Evolutionary conservation across 2,329 filamentous ascomycete species (phyloP), one percentile per base, ranked within the genome.

Genomic region (Sporothrix brunneoviolacea): DNA sequence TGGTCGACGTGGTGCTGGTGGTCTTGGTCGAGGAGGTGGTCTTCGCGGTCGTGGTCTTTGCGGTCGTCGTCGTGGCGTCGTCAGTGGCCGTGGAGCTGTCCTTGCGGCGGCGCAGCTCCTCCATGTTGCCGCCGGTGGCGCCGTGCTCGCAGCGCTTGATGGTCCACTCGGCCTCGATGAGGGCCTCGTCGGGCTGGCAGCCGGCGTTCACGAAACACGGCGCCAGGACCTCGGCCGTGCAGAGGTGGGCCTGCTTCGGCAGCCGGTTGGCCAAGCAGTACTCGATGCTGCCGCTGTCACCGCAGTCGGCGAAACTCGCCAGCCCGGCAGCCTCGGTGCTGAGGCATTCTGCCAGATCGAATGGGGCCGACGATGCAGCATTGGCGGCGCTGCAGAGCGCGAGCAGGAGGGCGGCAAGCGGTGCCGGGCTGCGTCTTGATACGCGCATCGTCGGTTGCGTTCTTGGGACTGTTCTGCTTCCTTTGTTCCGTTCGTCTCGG

Each of bases 281-380:
- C 46, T 63, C 60, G 55, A 78, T 65, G 35, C 68, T 64, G 50
- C 61, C 64, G 51, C 61, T 60, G 58, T 74, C 61, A 41, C 72
- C 74, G 61, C 75, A 78, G 48, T 65, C 64, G 13, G 73, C 65
- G 35, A 63, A 61, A 15, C 51, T 55, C 41, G 71, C 69, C 43
- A 78, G 65, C 44, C 69, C 63, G 21, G 55, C 49, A 54, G 68
- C 64, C 55, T 69, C 62, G 47, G 61, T 54, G 44, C 62, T 60
- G 48, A 78, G 59, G 59, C 74, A 76, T 43, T 47, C 52, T 33
- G 50, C 42, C 15, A 46, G 50, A 39, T 27, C 32, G 18, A 51
- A 33, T 7, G 50, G 22, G 2, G 38, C 24, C 8, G 24, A 5
- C 6, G 24, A 28, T 10, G 48, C 41, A 12, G 42, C 27, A 3